Conservation (phyloP, 495 filamentous ascomycete species). For the Cercophora samala region DNA sequence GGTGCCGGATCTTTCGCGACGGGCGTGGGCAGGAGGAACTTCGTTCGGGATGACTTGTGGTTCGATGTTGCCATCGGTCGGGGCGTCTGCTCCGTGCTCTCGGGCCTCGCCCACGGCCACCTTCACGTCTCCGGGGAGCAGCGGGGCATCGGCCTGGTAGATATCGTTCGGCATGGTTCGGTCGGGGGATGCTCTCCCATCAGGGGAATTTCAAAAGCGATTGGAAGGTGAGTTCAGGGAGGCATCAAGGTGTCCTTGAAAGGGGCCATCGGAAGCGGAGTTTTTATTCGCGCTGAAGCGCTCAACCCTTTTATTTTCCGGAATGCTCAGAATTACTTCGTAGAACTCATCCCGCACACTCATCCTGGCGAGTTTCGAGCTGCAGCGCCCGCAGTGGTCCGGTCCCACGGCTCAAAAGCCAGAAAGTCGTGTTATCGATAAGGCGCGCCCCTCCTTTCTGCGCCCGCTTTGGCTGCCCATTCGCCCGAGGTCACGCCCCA, state of each 20-base stretch:
- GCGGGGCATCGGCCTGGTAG: conserved; percentile 33
- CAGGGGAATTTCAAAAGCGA: conserved; percentile 4
- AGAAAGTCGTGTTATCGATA: conserved; percentile 25
- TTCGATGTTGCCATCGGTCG: neutral
- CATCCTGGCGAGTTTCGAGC: conserved; percentile 17
- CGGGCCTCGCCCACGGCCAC: conserved; percentile 8
- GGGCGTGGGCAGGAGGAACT: neutral
- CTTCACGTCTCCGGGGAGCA: conserved; percentile 1
- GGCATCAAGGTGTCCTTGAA: conserved; percentile 22
- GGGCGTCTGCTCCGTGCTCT: neutral
- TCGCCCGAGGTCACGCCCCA: conserved; percentile 20
- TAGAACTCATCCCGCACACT: conserved; percentile 36
- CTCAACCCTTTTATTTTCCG: conserved; percentile 27
- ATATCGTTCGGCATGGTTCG: conserved; percentile 29
- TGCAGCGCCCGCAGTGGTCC: conserved; percentile 11
- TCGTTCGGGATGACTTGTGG: neutral
- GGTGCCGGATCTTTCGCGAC: conserved; percentile 23
- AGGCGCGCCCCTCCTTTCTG: conserved; percentile 10
- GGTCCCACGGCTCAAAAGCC: conserved; percentile 13
- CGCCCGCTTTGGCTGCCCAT: conserved; percentile 12
- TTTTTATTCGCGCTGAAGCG: conserved; percentile 15
- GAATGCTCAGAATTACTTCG: conserved; percentile 42
- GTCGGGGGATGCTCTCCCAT: neutral
- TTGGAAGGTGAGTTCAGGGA: conserved; percentile 20
- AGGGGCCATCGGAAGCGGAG: conserved; percentile 21